Evolutionary conservation across 495 filamentous ascomycete species (phyloP).

Genomic region (Lichina pygmaea): DNA sequence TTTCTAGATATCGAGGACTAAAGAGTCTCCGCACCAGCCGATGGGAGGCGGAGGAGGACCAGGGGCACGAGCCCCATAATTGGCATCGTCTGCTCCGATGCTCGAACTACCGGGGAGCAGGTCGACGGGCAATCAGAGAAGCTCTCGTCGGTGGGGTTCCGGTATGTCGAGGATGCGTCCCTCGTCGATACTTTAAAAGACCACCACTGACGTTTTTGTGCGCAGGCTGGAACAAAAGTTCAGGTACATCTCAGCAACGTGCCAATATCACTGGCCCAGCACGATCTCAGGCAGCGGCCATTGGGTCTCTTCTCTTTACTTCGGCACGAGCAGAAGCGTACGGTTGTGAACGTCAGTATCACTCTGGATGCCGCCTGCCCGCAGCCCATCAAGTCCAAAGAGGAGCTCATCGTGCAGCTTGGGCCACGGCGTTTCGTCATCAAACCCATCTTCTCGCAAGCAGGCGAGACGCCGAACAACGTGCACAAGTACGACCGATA

Average conservation of each 20-base stretch:
- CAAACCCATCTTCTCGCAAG: constrained; percentile 70
- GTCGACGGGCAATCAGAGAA: constrained; percentile 47
- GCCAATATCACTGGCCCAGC: constrained; percentile 26
- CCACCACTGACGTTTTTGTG: background rate
- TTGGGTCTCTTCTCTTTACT: constrained; percentile 58
- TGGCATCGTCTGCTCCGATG: constrained; percentile 68
- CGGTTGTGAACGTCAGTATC: constrained; percentile 65
- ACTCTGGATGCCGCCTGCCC: constrained; percentile 46
- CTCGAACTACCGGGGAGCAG: constrained; percentile 56
- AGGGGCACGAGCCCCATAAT: constrained; percentile 60
- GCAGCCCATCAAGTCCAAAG: constrained; percentile 60
- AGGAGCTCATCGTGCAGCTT: constrained; percentile 67
- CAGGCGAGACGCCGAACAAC: constrained; percentile 69
- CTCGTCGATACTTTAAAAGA: background rate
- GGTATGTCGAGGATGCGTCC: background rate
- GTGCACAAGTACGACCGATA: constrained; percentile 92
- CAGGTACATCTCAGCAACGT: constrained; percentile 53
- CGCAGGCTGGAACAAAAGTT: constrained; percentile 44
- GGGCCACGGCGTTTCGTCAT: constrained; percentile 64
- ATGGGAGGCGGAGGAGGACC: constrained; percentile 77
- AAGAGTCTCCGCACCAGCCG: constrained; percentile 65
- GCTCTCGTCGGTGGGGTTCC: constrained; percentile 62
- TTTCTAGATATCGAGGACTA: constrained; percentile 64
- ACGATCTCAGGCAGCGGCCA: constrained; percentile 27
- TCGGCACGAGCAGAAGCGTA: constrained; percentile 81